Base-by-base conservation (phyloP, 129 eudicot species). In the Ambrosia trifida region DNA sequence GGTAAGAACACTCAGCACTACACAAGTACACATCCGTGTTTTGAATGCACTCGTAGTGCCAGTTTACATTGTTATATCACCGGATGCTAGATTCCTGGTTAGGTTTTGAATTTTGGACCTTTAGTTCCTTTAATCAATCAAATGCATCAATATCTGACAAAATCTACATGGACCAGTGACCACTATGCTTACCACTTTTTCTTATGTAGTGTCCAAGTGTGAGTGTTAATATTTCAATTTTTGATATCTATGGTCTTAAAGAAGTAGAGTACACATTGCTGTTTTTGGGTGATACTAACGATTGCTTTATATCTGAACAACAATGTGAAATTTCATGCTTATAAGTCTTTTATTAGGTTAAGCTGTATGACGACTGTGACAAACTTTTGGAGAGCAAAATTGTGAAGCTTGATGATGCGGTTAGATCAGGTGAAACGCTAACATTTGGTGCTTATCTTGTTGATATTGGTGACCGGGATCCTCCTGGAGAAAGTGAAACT, bases 381-480 rank as follows among this genome's bases (percentile, higher is more conserved):
- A 77, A 83, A 78, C 85, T 81, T 69, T 45, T 84, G 79, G 89
- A 81, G 11, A 79, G 88, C 77, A 84, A 77, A 83, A 84, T 86
- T 72, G 74, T 86, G 85, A 83, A 91, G 85, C 83, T 82, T 59
- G 96, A 81, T 72, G 95, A 83, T 71, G 74, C 69, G 44, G 72
- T 92, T 58, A 79, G 52, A 67, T 72, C 88, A 3, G 98, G 98
- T 33, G 98, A 85, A 80, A 80, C 88, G 12, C 46, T 92, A 58
- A 77, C 91, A 33, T 83, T 84, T 71, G 83, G 76, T 82, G 78
- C 96, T 68, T 88, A 78, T 76, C 92, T 91, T 69, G 88, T 89
- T 66, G 96, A 88, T 54, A 67, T 95, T 74, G 96, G 89, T 64
- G 95, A 92, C 49, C 89, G 89, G 59, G 95, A 92, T 54, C 89